Percentiles rank a stretch among this genome's conserved stretches.
Evolutionary conservation across 176 grass and related monocot genomes (phyloP).

Genomic region (Elaeis guineensis): DNA sequence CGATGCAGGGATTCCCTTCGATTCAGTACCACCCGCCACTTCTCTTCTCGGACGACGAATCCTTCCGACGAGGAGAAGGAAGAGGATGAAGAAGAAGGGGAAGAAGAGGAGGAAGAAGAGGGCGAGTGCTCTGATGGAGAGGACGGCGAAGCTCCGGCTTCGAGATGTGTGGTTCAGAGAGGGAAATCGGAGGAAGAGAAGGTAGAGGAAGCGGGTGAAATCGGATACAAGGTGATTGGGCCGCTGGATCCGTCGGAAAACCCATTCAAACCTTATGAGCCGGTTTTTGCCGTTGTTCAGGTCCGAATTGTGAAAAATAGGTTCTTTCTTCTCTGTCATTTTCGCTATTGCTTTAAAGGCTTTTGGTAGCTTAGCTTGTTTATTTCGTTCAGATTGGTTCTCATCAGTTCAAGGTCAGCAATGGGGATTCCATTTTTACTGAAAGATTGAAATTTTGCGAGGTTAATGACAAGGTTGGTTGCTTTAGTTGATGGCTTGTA

Average conservation of each 20-base stretch:
- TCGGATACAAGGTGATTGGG: slow-evolving; percentile 70
- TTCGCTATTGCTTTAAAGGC: not conserved
- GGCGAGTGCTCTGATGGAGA: slow-evolving; percentile 40
- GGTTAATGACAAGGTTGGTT: slow-evolving; percentile 83
- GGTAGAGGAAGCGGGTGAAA: slow-evolving; percentile 57
- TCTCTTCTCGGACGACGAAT: slow-evolving; percentile 35
- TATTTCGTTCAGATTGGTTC: slow-evolving; percentile 59
- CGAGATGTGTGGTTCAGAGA: slow-evolving; percentile 39
- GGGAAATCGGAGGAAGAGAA: slow-evolving; percentile 93
- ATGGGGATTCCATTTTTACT: slow-evolving; percentile 94
- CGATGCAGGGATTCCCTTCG: slow-evolving; percentile 11
- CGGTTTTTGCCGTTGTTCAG: slow-evolving; percentile 71
- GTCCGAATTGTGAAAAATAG: slow-evolving; percentile 18
- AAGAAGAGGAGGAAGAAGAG: slow-evolving; percentile 14
- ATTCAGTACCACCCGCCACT: slow-evolving; percentile 23
- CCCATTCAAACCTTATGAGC: slow-evolving; percentile 90
- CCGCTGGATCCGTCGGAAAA: slow-evolving; percentile 63
- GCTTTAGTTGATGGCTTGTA: no score
- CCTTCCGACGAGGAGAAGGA: slow-evolving; percentile 43
- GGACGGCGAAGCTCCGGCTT: slow-evolving; percentile 33
- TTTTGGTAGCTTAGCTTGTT: not conserved
- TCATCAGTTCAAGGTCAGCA: slow-evolving; percentile 99
- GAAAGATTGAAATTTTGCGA: slow-evolving; percentile 89
- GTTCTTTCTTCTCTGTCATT: not conserved
- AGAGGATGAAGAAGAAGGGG: not conserved